Conservation (phyloP, 257 asterid species). For the Prunella vulgaris region DNA sequence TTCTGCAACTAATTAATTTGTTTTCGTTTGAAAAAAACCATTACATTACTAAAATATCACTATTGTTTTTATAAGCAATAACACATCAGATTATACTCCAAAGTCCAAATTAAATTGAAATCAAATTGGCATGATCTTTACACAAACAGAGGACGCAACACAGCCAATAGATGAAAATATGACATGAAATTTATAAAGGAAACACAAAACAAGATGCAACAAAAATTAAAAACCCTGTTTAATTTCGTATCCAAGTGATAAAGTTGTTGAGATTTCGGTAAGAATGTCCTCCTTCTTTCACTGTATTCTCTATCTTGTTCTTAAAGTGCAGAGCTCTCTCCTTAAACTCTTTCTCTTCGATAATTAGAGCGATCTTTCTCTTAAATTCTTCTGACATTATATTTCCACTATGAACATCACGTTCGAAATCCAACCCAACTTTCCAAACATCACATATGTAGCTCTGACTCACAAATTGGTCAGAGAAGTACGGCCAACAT, state of each 20-base stretch:
- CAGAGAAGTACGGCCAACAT: slow-evolving; percentile 57
- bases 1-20: too few species aligned
- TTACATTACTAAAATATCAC: too few species aligned
- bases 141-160: too few species aligned
- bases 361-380: slow-evolving; percentile 28
- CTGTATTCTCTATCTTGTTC: slow-evolving; percentile 18
- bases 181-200: background rate
- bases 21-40: too few species aligned
- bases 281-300: slow-evolving; percentile 35
- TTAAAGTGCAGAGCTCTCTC: slow-evolving; percentile 32
- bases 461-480: slow-evolving; percentile 48
- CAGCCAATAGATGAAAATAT: too few species aligned
- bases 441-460: slow-evolving; percentile 59
- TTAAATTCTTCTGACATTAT: slow-evolving; percentile 30
- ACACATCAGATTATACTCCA: background rate
- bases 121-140: background rate
- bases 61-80: too few species aligned
- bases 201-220: background rate
- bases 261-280: slow-evolving; percentile 33
- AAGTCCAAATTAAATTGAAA: too few species aligned
- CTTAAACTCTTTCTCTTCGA: slow-evolving; percentile 21
- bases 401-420: slow-evolving; percentile 20
- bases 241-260: slow-evolving; percentile 31
- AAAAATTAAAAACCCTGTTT: background rate
- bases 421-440: slow-evolving; percentile 32